Percentiles rank a stretch among this genome's conserved stretches.
Conservation (phyloP, 257 asterid genomes). For the Salvia miltiorrhiza region DNA sequence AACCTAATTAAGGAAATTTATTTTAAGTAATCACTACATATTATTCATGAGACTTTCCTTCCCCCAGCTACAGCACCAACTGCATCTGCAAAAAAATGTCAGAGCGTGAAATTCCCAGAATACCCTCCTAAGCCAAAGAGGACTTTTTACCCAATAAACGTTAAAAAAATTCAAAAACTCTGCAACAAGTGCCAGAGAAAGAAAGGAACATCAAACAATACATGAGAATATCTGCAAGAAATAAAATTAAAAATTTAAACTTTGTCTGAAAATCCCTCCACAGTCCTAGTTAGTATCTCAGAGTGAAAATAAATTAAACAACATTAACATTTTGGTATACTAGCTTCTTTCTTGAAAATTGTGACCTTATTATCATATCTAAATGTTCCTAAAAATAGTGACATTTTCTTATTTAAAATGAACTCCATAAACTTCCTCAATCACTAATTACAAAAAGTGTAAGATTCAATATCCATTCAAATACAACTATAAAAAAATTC, state of each 20-base stretch:
- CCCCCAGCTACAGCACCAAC: not conserved
- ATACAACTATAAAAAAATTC: too few species aligned
- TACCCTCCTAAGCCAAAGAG: constrained; percentile 24
- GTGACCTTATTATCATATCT: too few species aligned
- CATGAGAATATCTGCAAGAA: constrained; percentile 22
- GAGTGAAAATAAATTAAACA: not conserved
- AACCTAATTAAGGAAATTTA: not conserved
- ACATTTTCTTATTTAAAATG: too few species aligned
- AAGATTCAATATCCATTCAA: too few species aligned
- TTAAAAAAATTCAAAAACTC: constrained; percentile 12
- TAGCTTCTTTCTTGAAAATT: too few species aligned
- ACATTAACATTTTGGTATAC: too few species aligned
- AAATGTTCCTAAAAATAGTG: too few species aligned
- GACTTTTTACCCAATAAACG: not conserved
- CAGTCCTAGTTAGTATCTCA: not conserved
- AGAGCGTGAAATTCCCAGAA: constrained; percentile 19
- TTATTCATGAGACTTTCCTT: not conserved
- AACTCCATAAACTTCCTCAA: too few species aligned
- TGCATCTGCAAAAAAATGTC: constrained; percentile 22
- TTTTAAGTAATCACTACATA: not conserved
- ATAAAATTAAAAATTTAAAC: not conserved
- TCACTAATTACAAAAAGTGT: too few species aligned
- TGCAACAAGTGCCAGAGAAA: constrained; percentile 27
- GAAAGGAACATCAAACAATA: constrained; percentile 14
- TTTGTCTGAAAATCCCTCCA: not conserved